Percentiles rank a stretch among this genome's conserved stretches.
Conservation (phyloP, 768 basidiomycete species). For the Suillus ampliporus region DNA sequence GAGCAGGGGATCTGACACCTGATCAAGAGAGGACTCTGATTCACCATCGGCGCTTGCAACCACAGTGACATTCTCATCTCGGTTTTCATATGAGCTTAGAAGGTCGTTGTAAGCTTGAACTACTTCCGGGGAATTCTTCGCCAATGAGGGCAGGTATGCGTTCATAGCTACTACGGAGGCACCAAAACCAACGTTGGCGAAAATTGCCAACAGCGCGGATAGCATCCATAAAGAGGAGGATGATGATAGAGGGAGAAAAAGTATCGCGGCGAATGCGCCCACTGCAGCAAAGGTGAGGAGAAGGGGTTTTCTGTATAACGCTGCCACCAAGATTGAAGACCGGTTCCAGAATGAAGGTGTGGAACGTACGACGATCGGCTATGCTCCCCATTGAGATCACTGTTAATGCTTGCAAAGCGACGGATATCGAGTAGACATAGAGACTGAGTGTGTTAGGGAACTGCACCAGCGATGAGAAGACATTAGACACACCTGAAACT, state of each 20-base stretch:
- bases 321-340: constrained; percentile 37
- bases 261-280: constrained; percentile 69
- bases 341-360: too few species aligned
- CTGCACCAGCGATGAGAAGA: neutral
- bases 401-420: constrained; percentile 88
- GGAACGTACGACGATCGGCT: constrained; percentile 82
- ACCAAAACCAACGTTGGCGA: constrained; percentile 87
- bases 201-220: constrained; percentile 70
- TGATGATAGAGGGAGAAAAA: constrained; percentile 78
- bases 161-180: constrained; percentile 90
- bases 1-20: constrained; percentile 45
- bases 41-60: constrained; percentile 20
- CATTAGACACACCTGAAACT: constrained; percentile 74
- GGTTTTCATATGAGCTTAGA: constrained; percentile 19
- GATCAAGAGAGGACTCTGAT: constrained; percentile 30
- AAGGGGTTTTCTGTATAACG: constrained; percentile 74
- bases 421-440: constrained; percentile 87
- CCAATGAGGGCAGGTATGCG: constrained; percentile 80
- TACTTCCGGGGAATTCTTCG: constrained; percentile 68
- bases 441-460: constrained; percentile 52
- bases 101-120: constrained; percentile 42
- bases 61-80: constrained; percentile 19
- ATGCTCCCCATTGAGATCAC: constrained; percentile 94
- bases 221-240: constrained; percentile 72
- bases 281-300: constrained; percentile 75